Percentiles rank a stretch among this genome's conserved stretches.
These are phyloP conservation scores for Quercus ilex DNA, from an alignment of 306 rosid species.

Conservation along the genomic window DNA sequence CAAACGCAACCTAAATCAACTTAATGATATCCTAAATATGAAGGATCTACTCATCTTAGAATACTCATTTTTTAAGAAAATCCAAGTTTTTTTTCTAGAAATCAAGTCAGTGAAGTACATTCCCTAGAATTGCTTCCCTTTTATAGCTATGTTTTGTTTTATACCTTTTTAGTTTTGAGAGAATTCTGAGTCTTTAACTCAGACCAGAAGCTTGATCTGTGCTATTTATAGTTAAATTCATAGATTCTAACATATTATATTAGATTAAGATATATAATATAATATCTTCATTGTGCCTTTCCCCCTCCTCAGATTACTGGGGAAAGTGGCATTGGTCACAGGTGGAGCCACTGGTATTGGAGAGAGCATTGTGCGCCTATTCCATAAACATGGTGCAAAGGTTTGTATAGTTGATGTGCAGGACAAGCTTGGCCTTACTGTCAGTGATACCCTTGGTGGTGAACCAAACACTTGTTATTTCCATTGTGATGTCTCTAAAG, in stretches of 20 bases:
- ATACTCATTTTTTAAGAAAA: background rate
- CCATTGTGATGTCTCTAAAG: slow-evolving; percentile 69
- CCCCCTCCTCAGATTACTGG: slow-evolving; percentile 48
- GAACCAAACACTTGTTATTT: slow-evolving; percentile 31
- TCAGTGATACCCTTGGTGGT: slow-evolving; percentile 43
- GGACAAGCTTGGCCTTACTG: slow-evolving; percentile 57
- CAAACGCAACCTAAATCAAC: background rate
- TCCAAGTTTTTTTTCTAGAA: background rate
- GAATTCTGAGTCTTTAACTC: background rate
- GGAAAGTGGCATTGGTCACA: slow-evolving; percentile 85
- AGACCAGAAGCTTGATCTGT: background rate
- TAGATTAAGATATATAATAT: background rate
- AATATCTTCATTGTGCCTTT: background rate
- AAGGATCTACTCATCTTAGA: background rate
- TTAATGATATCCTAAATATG: background rate
- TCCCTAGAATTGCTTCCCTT: background rate
- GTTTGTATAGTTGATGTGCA: slow-evolving; percentile 72
- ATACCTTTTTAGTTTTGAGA: background rate
- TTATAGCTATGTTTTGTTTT: background rate
- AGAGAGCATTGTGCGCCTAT: slow-evolving; percentile 67
- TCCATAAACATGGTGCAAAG: slow-evolving; percentile 77
- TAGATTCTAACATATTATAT: background rate
- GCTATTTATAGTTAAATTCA: background rate
- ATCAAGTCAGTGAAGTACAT: background rate
- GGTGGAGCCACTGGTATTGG: slow-evolving; percentile 96